These are phyloP conservation scores for Salvia hispanica DNA, from an alignment of 257 asterid species.

Conservation along the genomic window DNA sequence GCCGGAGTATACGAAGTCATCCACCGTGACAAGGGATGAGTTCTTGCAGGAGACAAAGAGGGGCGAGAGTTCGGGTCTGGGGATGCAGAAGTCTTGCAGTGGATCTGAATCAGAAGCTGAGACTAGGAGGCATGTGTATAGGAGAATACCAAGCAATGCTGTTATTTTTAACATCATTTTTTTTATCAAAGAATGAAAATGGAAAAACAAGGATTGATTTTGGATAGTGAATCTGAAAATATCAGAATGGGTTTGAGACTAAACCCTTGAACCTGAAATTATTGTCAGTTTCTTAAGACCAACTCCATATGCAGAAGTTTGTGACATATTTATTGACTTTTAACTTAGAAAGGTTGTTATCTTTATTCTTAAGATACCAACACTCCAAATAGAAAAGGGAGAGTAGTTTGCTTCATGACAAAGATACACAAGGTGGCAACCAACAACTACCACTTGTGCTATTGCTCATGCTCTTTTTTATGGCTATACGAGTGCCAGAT, in stretches of 20 bases:
- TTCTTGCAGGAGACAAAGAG: conserved; percentile 66
- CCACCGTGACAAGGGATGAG: conserved; percentile 56
- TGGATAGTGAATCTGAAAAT: not conserved
- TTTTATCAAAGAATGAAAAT: not conserved
- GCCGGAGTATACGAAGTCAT: conserved; percentile 64
- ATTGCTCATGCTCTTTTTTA: conserved; percentile 26
- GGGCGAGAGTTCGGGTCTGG: conserved; percentile 55
- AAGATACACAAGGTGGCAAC: conserved; percentile 39
- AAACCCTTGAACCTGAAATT: conserved; percentile 23
- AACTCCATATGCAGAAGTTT: conserved; percentile 29
- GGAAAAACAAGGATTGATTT: not conserved
- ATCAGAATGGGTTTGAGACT: conserved; percentile 20
- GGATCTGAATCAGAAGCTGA: conserved; percentile 76
- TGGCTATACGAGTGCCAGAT: conserved; percentile 31
- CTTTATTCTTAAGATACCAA: conserved; percentile 12
- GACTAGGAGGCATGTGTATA: conserved; percentile 20
- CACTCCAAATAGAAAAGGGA: conserved; percentile 16
- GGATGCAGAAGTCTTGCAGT: conserved; percentile 70
- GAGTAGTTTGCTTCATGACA: conserved; percentile 42
- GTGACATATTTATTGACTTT: conserved; percentile 33
- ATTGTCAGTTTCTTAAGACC: conserved; percentile 24
- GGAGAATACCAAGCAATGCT: conserved; percentile 34
- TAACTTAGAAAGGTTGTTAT: conserved; percentile 22
- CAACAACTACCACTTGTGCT: conserved; percentile 22
- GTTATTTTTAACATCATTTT: conserved; percentile 38